A percentile compares a stretch with the other conserved stretches of the same genome.
phyloP scores from a whole-genome alignment of 768 basidiomycete species.

The Steccherinum ochraceum region DNA sequence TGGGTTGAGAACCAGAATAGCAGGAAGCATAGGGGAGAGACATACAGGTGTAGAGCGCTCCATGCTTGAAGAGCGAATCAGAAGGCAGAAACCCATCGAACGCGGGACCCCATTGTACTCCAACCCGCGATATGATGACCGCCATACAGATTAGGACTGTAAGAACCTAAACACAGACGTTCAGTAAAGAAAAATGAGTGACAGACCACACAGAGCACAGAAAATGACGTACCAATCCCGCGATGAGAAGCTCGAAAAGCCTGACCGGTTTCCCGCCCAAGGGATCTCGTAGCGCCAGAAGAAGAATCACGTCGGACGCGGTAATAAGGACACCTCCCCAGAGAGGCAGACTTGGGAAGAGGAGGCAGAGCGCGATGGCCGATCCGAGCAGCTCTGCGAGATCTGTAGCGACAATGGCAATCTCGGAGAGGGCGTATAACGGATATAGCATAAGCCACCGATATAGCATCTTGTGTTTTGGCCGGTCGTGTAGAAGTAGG shows the following conservation, averaged over 20 bases:
- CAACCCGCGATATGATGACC: slow-evolving; percentile 64
- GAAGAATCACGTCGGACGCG: slow-evolving; percentile 39
- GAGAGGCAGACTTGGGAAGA: slow-evolving; percentile 43
- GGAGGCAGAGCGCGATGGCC: slow-evolving; percentile 49
- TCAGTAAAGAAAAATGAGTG: slow-evolving; percentile 4
- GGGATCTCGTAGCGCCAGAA: slow-evolving; percentile 68
- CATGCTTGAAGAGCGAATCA: slow-evolving; percentile 42
- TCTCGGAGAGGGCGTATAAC: slow-evolving; percentile 36
- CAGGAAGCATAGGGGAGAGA: slow-evolving; percentile 1
- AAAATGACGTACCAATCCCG: slow-evolving; percentile 41
- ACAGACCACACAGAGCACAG: neutral
- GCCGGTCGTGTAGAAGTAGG: slow-evolving; percentile 35
- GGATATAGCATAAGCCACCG: slow-evolving; percentile 37
- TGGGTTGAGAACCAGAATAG: neutral
- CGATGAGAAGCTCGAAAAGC: slow-evolving; percentile 63
- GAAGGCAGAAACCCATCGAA: slow-evolving; percentile 78
- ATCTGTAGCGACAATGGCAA: slow-evolving; percentile 50
- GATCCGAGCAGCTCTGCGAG: slow-evolving; percentile 54
- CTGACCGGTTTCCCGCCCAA: slow-evolving; percentile 50
- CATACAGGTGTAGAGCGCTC: slow-evolving; percentile 53
- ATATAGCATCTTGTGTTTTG: slow-evolving; percentile 28
- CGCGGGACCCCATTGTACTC: slow-evolving; percentile 65
- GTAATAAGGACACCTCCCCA: slow-evolving; percentile 45
- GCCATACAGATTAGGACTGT: slow-evolving; percentile 73
- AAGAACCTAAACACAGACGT: slow-evolving; percentile 12